Evolutionary conservation across 176 grass and related monocot species (phyloP).

Genomic region (Metroxylon sagu): DNA sequence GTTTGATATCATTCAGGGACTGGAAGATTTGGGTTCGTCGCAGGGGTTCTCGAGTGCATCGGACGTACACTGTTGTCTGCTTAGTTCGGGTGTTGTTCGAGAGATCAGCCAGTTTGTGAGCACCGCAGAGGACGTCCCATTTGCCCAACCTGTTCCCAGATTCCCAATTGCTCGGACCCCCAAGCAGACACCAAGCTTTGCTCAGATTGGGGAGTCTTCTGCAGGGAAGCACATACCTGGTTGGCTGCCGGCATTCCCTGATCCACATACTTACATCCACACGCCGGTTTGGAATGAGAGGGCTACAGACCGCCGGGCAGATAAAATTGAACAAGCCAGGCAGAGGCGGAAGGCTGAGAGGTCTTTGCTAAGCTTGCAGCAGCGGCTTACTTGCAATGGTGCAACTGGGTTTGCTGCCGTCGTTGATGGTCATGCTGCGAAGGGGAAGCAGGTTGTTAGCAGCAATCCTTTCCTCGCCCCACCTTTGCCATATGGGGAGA

Average conservation of each 20-base stretch:
- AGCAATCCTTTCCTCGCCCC: conserved; percentile 57
- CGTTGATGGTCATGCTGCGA: conserved; percentile 12
- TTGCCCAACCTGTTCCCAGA: conserved; percentile 32
- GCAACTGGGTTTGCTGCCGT: conserved; percentile 27
- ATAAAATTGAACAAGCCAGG: conserved; percentile 43
- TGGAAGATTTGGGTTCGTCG: conserved; percentile 53
- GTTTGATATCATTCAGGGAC: conserved; percentile 63
- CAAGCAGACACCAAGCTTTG: conserved; percentile 15
- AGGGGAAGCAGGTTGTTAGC: conserved; percentile 47
- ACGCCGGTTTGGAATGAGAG: conserved; percentile 46
- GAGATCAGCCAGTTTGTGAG: conserved; percentile 52
- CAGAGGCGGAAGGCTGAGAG: conserved; percentile 70
- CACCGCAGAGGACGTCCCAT: conserved; percentile 43
- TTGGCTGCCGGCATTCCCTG: conserved; percentile 75
- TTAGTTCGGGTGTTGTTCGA: conserved; percentile 45
- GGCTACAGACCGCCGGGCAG: conserved; percentile 27
- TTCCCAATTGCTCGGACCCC: conserved; percentile 40
- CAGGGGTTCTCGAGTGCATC: conserved; percentile 54
- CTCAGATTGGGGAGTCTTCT: conserved; percentile 18
- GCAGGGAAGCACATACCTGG: conserved; percentile 51
- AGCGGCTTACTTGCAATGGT: conserved; percentile 36
- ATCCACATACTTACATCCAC: conserved; percentile 42
- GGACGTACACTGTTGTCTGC: conserved; percentile 43
- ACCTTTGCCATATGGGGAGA: conserved; percentile 42
- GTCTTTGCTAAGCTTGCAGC: conserved; percentile 65